These are phyloP conservation scores for Colletotrichum zoysiae DNA, from an alignment of 2,329 filamentous ascomycete genomes.

Conservation along the genomic window DNA sequence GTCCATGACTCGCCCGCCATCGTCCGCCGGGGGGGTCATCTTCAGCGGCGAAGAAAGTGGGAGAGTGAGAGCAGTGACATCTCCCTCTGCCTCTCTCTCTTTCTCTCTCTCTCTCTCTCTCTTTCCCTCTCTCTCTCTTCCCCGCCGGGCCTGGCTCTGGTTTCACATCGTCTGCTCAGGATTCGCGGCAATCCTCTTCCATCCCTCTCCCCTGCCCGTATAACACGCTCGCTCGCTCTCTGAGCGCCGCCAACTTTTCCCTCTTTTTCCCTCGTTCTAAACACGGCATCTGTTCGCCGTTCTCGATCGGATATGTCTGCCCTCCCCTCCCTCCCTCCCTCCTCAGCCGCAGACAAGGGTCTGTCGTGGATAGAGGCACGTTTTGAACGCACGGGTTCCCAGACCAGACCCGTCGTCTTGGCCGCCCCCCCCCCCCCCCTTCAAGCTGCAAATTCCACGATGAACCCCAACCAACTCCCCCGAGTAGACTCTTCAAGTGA, in stretches of 20 bases:
- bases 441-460: not conserved
- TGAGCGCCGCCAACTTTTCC: too few species aligned
- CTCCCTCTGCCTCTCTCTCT: too few species aligned
- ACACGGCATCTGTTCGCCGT: too few species aligned
- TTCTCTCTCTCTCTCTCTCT: too few species aligned
- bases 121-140: too few species aligned
- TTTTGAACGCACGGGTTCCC: not conserved
- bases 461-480: not conserved
- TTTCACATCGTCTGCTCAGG: not conserved
- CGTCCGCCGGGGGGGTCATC: not conserved
- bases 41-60: not conserved
- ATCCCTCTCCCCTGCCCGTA: too few species aligned
- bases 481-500: not conserved
- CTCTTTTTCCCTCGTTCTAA: too few species aligned
- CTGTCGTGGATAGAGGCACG: slow-evolving; percentile 25
- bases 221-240: too few species aligned
- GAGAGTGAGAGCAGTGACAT: not conserved
- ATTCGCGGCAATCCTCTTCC: too few species aligned
- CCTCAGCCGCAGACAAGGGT: slow-evolving; percentile 20
- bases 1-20: slow-evolving; percentile 18
- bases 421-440: too few species aligned
- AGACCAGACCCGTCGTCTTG: not conserved
- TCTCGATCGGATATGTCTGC: too few species aligned
- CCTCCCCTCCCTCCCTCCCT: not conserved
- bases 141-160: not conserved